Percentiles rank a stretch among this genome's conserved stretches.
Evolutionary conservation across 2,329 filamentous ascomycete genomes (phyloP).

Genomic region (Decorospora gaudefroyi): DNA sequence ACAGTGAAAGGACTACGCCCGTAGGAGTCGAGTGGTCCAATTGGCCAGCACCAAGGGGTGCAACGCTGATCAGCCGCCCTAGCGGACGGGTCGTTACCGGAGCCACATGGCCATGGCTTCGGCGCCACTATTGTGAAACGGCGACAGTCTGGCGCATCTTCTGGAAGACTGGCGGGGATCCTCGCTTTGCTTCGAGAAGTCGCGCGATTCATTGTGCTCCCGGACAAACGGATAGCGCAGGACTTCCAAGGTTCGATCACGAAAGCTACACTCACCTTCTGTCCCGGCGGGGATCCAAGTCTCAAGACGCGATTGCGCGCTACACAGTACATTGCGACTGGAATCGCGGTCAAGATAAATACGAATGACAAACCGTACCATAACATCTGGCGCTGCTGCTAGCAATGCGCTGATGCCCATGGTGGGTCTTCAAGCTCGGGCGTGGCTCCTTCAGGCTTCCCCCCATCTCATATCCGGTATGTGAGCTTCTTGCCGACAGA

Average conservation of each 20-base stretch:
- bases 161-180: slow-evolving; percentile 13
- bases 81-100: slow-evolving; percentile 15
- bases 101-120: slow-evolving; percentile 15
- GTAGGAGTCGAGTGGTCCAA: neutral
- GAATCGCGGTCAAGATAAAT: slow-evolving; percentile 11
- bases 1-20: no score
- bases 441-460: slow-evolving; percentile 3
- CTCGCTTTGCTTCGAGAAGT: slow-evolving; percentile 7
- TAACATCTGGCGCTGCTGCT: slow-evolving; percentile 7
- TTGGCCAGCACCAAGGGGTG: neutral
- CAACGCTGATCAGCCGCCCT: slow-evolving; percentile 18
- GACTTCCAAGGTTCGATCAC: neutral
- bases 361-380: slow-evolving; percentile 9
- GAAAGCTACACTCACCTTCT: no score
- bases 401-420: slow-evolving; percentile 24
- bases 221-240: slow-evolving; percentile 3
- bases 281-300: neutral
- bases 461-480: slow-evolving; percentile 9
- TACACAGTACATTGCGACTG: neutral
- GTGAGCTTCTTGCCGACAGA: neutral
- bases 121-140: slow-evolving; percentile 23
- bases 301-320: neutral
- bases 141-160: slow-evolving; percentile 17
- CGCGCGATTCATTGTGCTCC: slow-evolving; percentile 13
- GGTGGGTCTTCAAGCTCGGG: slow-evolving; percentile 4